Percentiles rank a stretch among this genome's conserved stretches.
Conservation (phyloP, 2,329 filamentous ascomycete species). For the Fusarium papillatum region DNA sequence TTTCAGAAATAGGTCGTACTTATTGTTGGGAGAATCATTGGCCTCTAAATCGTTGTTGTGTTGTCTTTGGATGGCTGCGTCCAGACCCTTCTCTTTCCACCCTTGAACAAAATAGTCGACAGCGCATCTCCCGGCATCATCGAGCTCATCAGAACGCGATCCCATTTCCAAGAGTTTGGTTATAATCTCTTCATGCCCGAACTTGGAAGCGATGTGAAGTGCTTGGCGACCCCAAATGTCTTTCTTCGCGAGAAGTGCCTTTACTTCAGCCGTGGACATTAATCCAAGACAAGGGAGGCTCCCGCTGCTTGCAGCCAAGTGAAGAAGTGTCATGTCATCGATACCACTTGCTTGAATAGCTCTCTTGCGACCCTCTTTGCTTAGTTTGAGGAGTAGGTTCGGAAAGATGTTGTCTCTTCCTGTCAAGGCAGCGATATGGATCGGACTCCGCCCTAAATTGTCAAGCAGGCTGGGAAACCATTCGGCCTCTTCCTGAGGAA, state of each 20-base stretch:
- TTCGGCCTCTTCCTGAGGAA: too few relatives aligned
- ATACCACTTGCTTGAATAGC: background rate
- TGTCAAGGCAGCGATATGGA: background rate
- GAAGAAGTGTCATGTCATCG: background rate
- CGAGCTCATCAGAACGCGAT: background rate
- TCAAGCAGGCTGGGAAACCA: background rate
- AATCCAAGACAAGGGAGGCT: background rate
- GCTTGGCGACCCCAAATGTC: background rate
- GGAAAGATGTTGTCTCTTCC: rapidly evolving
- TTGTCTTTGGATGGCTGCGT: background rate
- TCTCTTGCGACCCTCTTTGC: background rate
- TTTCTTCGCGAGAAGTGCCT: background rate
- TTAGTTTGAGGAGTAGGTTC: rapidly evolving
- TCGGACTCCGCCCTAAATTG: background rate
- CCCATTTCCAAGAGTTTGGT: background rate
- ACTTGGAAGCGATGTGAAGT: background rate
- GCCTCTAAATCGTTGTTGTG: background rate
- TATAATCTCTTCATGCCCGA: background rate
- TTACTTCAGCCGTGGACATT: background rate
- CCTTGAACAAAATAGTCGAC: background rate
- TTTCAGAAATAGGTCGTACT: background rate
- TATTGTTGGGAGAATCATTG: background rate
- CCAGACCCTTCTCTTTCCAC: background rate
- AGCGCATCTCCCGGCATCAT: background rate
- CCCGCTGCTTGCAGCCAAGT: background rate